A percentile compares a stretch with the other conserved stretches of the same genome.
Evolutionary conservation across 2,329 filamentous ascomycete genomes (phyloP).

Genomic region (Hypoxylon sp.): DNA sequence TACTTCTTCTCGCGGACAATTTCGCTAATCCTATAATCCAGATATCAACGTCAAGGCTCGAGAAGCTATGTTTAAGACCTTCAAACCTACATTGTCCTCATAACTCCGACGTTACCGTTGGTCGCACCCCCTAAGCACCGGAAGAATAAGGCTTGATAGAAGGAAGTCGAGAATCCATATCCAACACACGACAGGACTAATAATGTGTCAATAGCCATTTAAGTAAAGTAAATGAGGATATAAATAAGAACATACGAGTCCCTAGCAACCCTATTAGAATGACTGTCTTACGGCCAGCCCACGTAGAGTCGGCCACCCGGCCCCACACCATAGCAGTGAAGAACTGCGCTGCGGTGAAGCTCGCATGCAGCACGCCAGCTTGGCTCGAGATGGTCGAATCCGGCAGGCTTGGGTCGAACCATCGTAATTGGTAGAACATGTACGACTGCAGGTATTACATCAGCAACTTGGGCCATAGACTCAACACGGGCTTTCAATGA

Average conservation of each 20-base stretch:
- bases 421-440: slow-evolving; percentile 90
- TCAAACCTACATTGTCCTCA: slow-evolving; percentile 74
- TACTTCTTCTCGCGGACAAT: slow-evolving; percentile 62
- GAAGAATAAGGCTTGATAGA: slow-evolving; percentile 73
- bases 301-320: slow-evolving; percentile 73
- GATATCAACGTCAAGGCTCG: slow-evolving; percentile 13
- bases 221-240: not conserved
- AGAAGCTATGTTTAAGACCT: not conserved
- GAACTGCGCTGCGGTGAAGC: slow-evolving; percentile 87
- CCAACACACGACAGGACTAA: slow-evolving; percentile 72
- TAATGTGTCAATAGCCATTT: slow-evolving; percentile 21
- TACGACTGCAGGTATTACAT: slow-evolving; percentile 70
- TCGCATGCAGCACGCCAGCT: slow-evolving; percentile 82
- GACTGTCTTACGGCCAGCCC: slow-evolving; percentile 81
- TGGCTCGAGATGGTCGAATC: slow-evolving; percentile 80
- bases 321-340: slow-evolving; percentile 88
- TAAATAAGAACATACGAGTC: slow-evolving; percentile 57
- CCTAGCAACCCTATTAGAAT: slow-evolving; percentile 83
- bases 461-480: slow-evolving; percentile 3
- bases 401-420: slow-evolving; percentile 71
- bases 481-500: not conserved
- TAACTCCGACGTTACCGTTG: slow-evolving; percentile 81
- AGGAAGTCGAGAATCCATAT: slow-evolving; percentile 78
- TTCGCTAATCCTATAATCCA: slow-evolving; percentile 59
- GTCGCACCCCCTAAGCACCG: slow-evolving; percentile 75